phyloP scores from a whole-genome alignment of 805 yeast genomes.

The Candida xyloterini region DNA sequence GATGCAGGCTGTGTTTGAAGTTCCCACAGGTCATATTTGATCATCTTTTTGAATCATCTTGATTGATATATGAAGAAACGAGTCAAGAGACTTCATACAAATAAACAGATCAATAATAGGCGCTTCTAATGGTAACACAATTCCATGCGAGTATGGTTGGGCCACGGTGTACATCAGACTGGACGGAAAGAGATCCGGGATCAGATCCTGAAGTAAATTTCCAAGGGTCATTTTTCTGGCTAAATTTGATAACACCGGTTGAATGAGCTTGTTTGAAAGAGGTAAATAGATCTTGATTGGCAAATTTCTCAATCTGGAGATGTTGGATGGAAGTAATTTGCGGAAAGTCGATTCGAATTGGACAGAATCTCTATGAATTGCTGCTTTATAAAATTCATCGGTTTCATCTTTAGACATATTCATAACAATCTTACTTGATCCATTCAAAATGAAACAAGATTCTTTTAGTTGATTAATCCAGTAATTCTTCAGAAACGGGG shows the following conservation, averaged over 20 bases:
- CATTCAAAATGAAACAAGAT: constrained; percentile 69
- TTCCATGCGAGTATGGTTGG: constrained; percentile 54
- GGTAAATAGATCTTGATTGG: constrained; percentile 51
- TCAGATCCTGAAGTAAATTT: constrained; percentile 34
- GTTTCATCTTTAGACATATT: constrained; percentile 63
- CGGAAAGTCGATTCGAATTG: constrained; percentile 22
- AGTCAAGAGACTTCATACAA: constrained; percentile 53
- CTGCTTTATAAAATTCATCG: constrained; percentile 50
- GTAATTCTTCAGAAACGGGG: constrained; percentile 40
- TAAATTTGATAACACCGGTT: constrained; percentile 27
- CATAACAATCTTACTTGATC: constrained; percentile 82
- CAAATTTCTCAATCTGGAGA: constrained; percentile 32
- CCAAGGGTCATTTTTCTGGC: constrained; percentile 34
- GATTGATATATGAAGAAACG: constrained; percentile 57
- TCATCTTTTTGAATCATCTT: constrained; percentile 30
- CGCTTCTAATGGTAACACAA: constrained; percentile 42
- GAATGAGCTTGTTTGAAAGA: constrained; percentile 34
- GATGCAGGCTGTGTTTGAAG: constrained; percentile 87
- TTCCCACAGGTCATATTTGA: constrained; percentile 1
- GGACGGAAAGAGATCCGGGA: constrained; percentile 49
- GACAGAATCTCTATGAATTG: constrained; percentile 26
- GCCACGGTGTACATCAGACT: constrained; percentile 36
- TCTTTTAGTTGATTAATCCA: constrained; percentile 85
- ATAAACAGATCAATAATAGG: constrained; percentile 46
- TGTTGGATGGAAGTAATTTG: constrained; percentile 28